Conservation (phyloP, 2,329 filamentous ascomycete species). For the Fusarium sp. region DNA sequence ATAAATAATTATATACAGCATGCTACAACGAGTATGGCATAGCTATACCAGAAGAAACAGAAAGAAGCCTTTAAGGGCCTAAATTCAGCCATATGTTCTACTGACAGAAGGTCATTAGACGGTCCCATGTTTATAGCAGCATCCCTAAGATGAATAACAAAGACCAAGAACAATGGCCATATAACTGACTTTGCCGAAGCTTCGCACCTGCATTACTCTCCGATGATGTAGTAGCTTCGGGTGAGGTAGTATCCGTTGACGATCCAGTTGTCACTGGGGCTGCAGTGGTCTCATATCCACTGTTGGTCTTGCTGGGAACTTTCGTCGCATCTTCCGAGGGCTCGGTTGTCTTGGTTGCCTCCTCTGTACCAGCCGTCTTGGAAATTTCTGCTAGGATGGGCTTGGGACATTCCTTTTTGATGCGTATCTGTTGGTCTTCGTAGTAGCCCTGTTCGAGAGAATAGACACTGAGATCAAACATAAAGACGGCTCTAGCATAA, state of each 20-base stretch:
- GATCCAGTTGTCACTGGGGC: neutral
- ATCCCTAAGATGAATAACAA: neutral
- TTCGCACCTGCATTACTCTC: neutral
- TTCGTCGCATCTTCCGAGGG: neutral
- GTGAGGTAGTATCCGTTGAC: fast-evolving
- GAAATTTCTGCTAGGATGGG: neutral
- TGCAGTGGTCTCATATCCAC: too few relatives aligned
- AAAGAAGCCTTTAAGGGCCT: too few relatives aligned
- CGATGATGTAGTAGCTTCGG: neutral
- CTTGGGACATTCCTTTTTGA: conserved; percentile 4
- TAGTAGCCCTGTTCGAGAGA: too few relatives aligned
- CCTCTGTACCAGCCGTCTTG: too few relatives aligned
- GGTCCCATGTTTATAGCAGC: too few relatives aligned
- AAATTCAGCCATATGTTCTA: too few relatives aligned
- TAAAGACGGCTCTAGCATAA: conserved; percentile 9
- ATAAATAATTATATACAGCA: too few relatives aligned
- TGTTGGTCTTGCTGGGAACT: too few relatives aligned
- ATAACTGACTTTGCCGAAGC: fast-evolving
- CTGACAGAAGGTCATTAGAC: too few relatives aligned
- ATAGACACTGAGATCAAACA: too few relatives aligned
- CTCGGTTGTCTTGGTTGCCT: neutral
- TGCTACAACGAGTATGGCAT: too few relatives aligned
- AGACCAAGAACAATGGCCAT: fast-evolving
- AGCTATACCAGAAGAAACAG: too few relatives aligned
- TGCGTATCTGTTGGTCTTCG: neutral